A percentile compares a stretch with the other conserved stretches of the same genome.
Evolutionary conservation across 2,329 filamentous ascomycete genomes (phyloP).

Genomic region (Acephala macrosclerotiorum): DNA sequence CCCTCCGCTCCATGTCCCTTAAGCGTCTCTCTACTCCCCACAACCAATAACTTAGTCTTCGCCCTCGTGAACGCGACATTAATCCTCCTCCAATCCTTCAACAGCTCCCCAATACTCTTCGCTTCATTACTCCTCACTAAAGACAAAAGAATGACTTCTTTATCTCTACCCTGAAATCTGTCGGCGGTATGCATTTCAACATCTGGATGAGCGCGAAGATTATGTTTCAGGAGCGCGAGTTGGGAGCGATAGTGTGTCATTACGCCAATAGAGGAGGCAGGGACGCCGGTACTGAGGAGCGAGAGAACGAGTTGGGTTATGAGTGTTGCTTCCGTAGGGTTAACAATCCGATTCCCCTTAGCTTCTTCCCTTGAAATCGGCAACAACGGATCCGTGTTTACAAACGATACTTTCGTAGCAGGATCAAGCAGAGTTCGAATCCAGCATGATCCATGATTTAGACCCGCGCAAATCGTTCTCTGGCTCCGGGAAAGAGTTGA

Average conservation of each 20-base stretch:
- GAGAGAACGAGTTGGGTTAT: conserved; percentile 82
- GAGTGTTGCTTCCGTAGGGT: conserved; percentile 80
- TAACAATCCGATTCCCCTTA: conserved; percentile 86
- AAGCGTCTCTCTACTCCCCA: conserved; percentile 85
- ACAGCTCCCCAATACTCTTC: conserved; percentile 84
- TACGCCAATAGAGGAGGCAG: conserved; percentile 82
- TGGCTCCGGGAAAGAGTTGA: conserved; percentile 53
- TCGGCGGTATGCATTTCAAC: conserved; percentile 98
- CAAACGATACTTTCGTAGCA: conserved; percentile 77
- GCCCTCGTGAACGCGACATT: conserved; percentile 96
- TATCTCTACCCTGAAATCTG: conserved; percentile 95
- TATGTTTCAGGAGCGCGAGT: conserved; percentile 80
- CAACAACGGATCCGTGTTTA: conserved; percentile 84
- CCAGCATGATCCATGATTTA: conserved; percentile 68
- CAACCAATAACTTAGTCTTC: conserved; percentile 87
- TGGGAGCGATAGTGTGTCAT: conserved; percentile 98
- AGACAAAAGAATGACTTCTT: conserved; percentile 87
- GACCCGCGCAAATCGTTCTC: conserved; percentile 62
- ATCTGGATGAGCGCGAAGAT: conserved; percentile 64
- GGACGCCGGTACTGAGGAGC: conserved; percentile 78
- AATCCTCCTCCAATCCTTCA: conserved; percentile 91
- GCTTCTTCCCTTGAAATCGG: conserved; percentile 73
- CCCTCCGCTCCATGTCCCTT: conserved; percentile 63
- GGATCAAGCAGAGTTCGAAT: conserved; percentile 75
- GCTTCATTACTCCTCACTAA: conserved; percentile 88